phyloP scores from a whole-genome alignment of 2,329 filamentous ascomycete species.

The Sarocladium oryzae region DNA sequence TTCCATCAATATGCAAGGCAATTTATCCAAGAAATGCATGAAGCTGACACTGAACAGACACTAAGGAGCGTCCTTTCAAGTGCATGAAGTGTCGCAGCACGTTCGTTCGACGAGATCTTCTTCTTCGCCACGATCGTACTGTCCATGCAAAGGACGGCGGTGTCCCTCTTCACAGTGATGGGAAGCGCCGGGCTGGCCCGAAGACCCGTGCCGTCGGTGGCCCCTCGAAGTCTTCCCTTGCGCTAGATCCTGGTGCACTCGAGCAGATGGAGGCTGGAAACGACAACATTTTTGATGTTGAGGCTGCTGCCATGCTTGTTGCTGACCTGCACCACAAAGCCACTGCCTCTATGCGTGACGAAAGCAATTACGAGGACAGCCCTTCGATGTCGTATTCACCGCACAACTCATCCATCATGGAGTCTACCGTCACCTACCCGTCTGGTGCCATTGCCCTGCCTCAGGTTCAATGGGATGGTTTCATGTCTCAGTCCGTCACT shows the following conservation, averaged over 20 bases:
- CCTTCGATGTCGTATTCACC: slow-evolving; percentile 66
- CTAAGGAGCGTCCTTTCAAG: slow-evolving; percentile 98
- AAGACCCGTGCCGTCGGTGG: slow-evolving; percentile 58
- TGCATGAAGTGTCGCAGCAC: slow-evolving; percentile 98
- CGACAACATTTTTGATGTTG: slow-evolving; percentile 89
- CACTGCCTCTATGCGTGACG: slow-evolving; percentile 61
- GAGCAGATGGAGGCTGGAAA: slow-evolving; percentile 90
- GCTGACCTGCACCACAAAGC: slow-evolving; percentile 96
- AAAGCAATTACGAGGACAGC: slow-evolving; percentile 49
- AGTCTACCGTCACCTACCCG: slow-evolving; percentile 69
- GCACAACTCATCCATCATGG: slow-evolving; percentile 65
- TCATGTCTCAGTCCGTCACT: slow-evolving; percentile 63
- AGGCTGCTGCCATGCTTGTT: slow-evolving; percentile 97
- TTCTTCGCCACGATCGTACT: slow-evolving; percentile 94
- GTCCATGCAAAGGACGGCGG: slow-evolving; percentile 98
- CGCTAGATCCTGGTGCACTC: slow-evolving; percentile 76
- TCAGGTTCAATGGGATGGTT: slow-evolving; percentile 87
- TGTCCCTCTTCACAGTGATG: slow-evolving; percentile 86
- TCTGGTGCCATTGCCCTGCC: slow-evolving; percentile 74
- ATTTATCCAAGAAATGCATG: background rate
- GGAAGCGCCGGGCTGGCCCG: slow-evolving; percentile 71
- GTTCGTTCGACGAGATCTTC: slow-evolving; percentile 92
- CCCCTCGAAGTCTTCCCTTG: slow-evolving; percentile 68
- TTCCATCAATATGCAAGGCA: slow-evolving; percentile 12
- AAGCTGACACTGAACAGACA: slow-evolving; percentile 55